Evolutionary conservation across 257 asterid genomes (phyloP).

Genomic region (Nemophila menziesii): DNA sequence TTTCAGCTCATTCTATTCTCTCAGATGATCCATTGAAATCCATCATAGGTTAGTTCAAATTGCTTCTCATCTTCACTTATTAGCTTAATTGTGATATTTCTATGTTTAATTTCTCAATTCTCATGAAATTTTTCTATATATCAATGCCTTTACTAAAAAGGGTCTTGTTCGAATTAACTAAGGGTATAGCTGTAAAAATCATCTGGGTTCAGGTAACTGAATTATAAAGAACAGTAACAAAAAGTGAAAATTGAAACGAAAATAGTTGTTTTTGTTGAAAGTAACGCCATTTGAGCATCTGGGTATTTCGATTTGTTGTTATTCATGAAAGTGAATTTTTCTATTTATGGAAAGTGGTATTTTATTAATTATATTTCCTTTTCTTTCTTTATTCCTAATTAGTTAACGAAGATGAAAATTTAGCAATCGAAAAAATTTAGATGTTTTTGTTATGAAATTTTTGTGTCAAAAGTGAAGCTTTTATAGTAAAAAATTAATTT

Average conservation of each 20-base stretch:
- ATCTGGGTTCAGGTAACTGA: not conserved
- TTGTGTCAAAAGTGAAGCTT: not conserved
- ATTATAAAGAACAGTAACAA: not conserved
- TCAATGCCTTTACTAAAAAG: no score
- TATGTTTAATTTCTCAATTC: not conserved
- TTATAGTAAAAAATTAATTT: not conserved
- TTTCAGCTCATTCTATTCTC: constrained; percentile 26
- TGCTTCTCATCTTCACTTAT: not conserved
- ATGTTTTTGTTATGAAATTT: not conserved
- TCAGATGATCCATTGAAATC: constrained; percentile 40
- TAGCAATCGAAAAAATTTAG: not conserved
- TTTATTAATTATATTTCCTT: constrained; percentile 1
- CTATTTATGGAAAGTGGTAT: constrained; percentile 13
- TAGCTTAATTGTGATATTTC: not conserved
- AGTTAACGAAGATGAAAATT: not conserved
- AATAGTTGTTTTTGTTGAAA: not conserved
- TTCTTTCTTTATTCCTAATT: constrained; percentile 3
- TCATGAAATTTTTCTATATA: no score
- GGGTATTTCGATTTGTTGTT: constrained; percentile 2
- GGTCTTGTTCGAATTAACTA: no score
- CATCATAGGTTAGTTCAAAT: constrained; percentile 33
- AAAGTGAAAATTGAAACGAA: not conserved
- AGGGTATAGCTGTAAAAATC: no score
- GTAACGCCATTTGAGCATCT: not conserved
- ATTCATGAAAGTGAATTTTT: not conserved